A percentile compares a stretch with the other conserved stretches of the same genome.
Evolutionary conservation across 116 monocot genomes (phyloP).

Genomic region (Phalaenopsis hybrid): DNA sequence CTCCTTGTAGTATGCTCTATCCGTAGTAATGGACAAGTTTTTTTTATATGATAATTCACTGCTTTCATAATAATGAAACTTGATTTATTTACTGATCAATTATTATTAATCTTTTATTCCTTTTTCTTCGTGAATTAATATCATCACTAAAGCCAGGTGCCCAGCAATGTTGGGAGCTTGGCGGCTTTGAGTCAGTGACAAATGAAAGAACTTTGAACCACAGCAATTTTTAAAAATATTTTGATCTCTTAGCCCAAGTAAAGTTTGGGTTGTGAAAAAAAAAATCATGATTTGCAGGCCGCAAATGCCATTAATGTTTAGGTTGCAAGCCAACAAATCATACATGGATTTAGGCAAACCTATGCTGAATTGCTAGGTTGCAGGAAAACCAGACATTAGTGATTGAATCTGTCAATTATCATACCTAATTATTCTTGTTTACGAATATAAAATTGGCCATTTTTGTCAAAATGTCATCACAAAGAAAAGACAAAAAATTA

Average conservation of each 20-base stretch:
- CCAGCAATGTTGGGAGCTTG: no score
- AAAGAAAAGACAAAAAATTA: background rate
- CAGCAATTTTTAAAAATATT: background rate
- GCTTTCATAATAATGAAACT: no score
- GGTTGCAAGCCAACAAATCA: background rate
- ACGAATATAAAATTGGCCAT: background rate
- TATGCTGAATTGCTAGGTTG: background rate
- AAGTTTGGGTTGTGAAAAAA: background rate
- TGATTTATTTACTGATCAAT: no score
- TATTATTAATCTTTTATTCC: no score
- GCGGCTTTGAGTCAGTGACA: no score
- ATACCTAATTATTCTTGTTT: background rate
- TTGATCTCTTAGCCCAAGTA: background rate
- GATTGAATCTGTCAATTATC: background rate
- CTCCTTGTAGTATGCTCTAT: no score
- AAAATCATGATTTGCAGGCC: background rate
- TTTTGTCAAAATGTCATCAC: background rate
- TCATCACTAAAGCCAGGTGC: no score
- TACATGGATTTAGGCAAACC: background rate
- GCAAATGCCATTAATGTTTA: background rate
- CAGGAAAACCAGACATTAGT: background rate
- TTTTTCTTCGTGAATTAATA: no score
- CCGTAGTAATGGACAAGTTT: no score
- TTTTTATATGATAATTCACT: no score
- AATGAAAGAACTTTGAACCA: background rate